These are phyloP conservation scores for Bremia lactucae DNA, from an alignment of 352 stramenopile genomes.

Conservation along the genomic window DNA sequence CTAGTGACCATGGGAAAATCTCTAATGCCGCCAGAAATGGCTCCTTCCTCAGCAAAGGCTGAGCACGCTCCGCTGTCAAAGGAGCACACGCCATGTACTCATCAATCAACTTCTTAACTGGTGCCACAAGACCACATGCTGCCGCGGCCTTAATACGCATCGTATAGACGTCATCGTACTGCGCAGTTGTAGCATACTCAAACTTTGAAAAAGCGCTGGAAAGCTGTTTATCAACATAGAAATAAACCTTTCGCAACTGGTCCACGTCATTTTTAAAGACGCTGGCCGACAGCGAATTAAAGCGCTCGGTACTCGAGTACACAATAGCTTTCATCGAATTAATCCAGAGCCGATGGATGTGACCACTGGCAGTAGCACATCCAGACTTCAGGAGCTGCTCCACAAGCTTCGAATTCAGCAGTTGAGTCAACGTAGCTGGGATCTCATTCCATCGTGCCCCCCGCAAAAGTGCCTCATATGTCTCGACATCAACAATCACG, in stretches of 20 bases:
- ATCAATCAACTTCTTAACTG: slow-evolving; percentile 42
- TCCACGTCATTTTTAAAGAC: slow-evolving; percentile 30
- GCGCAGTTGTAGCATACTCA: slow-evolving; percentile 21
- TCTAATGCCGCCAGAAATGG: slow-evolving; percentile 39
- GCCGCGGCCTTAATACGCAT: slow-evolving; percentile 56
- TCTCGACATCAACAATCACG: slow-evolving; percentile 41
- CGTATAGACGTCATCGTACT: slow-evolving; percentile 46
- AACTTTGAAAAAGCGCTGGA: slow-evolving; percentile 43
- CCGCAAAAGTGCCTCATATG: slow-evolving; percentile 47
- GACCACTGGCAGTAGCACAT: slow-evolving; percentile 18
- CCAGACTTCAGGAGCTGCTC: slow-evolving; percentile 15
- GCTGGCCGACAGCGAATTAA: slow-evolving; percentile 31
- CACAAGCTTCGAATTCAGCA: slow-evolving; percentile 40
- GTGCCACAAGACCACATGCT: slow-evolving; percentile 31
- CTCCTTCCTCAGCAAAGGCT: slow-evolving; percentile 17
- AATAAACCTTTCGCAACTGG: slow-evolving; percentile 44
- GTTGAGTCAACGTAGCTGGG: slow-evolving; percentile 43
- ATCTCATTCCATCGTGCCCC: slow-evolving; percentile 61
- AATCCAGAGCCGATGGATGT: slow-evolving; percentile 38
- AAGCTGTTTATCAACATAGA: slow-evolving; percentile 51
- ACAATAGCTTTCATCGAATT: slow-evolving; percentile 49
- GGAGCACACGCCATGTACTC: slow-evolving; percentile 38
- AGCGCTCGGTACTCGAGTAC: slow-evolving; percentile 51
- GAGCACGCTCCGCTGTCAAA: slow-evolving; percentile 8
- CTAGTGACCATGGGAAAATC: slow-evolving; percentile 41